Evolutionary conservation across 2,329 filamentous ascomycete species (phyloP), one percentile per base, ranked within the genome.

Genomic region (Epichloe coenophiala): DNA sequence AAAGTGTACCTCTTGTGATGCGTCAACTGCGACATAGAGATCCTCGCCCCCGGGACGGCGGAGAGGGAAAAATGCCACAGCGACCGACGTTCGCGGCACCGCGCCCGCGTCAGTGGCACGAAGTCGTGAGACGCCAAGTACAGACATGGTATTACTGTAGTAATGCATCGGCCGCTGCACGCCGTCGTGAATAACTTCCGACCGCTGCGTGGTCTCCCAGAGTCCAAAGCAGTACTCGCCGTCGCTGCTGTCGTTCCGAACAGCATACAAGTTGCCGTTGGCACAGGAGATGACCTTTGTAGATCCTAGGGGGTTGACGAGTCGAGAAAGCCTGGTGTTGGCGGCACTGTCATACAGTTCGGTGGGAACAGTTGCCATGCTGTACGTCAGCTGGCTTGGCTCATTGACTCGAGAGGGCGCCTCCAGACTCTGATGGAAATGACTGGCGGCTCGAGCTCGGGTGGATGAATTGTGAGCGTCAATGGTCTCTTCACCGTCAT

Each of bases 211-310:
- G 5, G 49, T 51, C 3, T 59, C 53, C 60, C 60, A 65, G 37
- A 59, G 48, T 36, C 54, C 54, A 47, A 54, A 59, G 55, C 58
- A 62, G 40, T 50, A 49, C 1, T 48, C 43, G 39, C 51, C 57
- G 21, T 53, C 54, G n/a, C 49, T 35, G 47, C 57, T 52, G n/a
- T 56, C 55, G 40, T 48, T 50, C 17, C 37, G 47, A 15, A 60
- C 56, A 19, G 57, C 58, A 51, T 66, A 66, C n/a, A 65, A n/a
- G 54, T 65, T 66, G 51, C 63, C 63, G 53, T 65, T 59, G 53
- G 54, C 56, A 60, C 64, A 68, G 3, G 60, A 58, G n/a, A 61
- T 47, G 33, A 67, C 40, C 48, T 59, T 58, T 51, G 52, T 55
- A 12, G 51, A 54, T 15, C 37, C 49, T 6, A 19, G 27, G 4